Evolutionary conservation across 1,139 yeast species (phyloP).

Genomic region (Suhomyces ambrosiae): DNA sequence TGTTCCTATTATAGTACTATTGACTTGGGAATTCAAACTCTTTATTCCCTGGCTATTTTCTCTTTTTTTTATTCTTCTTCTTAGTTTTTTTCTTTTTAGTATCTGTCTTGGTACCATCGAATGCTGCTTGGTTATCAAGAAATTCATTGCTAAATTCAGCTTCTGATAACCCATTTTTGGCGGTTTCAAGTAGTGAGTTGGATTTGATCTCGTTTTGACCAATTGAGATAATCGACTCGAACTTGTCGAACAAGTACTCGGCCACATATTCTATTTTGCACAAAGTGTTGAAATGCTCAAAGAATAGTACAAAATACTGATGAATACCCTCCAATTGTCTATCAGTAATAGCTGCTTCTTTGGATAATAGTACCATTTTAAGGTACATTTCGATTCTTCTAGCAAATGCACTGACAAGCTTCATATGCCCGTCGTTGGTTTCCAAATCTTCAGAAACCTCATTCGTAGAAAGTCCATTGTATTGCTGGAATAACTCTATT

Average conservation of each 20-base stretch:
- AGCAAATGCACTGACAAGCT: constrained; percentile 10
- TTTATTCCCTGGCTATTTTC: constrained; percentile 8
- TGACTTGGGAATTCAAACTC: no score
- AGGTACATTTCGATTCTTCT: constrained; percentile 19
- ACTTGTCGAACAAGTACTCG: constrained; percentile 28
- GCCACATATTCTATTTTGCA: constrained; percentile 37
- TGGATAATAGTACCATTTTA: constrained; percentile 9
- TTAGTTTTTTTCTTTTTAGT: constrained; percentile 27
- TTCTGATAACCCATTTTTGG: constrained; percentile 12
- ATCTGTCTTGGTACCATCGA: constrained; percentile 8
- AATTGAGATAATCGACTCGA: constrained; percentile 27
- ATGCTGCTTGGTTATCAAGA: constrained; percentile 20
- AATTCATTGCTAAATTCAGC: constrained; percentile 30
- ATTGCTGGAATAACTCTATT: constrained; percentile 16
- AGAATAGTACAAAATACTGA: constrained; percentile 28
- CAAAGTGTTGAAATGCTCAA: constrained; percentile 31
- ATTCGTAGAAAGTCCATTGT: constrained; percentile 10
- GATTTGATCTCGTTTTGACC: constrained; percentile 16
- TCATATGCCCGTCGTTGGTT: constrained; percentile 14
- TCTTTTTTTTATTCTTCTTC: constrained; percentile 25
- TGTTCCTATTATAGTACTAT: no score
- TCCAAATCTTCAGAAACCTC: constrained; percentile 23
- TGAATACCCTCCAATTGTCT: constrained; percentile 6
- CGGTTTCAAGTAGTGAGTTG: background rate
- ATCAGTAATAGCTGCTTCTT: constrained; percentile 1